Evolutionary conservation across 2,329 filamentous ascomycete genomes (phyloP).

Genomic region (Aspergillus aculeatinus): DNA sequence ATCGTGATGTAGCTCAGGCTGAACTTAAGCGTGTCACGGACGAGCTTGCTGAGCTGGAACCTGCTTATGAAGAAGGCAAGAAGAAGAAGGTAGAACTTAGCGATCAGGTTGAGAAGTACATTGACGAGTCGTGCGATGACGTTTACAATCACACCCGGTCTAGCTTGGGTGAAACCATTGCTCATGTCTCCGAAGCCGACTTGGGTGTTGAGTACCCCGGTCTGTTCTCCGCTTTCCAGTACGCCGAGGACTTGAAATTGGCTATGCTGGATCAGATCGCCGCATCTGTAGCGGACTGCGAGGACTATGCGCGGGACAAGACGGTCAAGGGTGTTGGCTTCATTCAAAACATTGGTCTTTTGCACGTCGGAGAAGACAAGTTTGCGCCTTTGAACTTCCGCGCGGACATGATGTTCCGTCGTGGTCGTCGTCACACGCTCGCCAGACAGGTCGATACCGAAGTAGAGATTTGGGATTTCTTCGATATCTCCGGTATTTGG

Average conservation of each 20-base stretch:
- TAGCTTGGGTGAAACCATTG: slow-evolving; percentile 72
- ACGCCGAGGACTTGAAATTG: slow-evolving; percentile 87
- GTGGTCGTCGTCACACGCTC: slow-evolving; percentile 70
- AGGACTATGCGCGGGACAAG: slow-evolving; percentile 77
- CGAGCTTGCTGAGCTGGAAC: slow-evolving; percentile 80
- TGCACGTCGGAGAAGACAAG: slow-evolving; percentile 79
- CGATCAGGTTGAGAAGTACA: slow-evolving; percentile 75
- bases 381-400: slow-evolving; percentile 85
- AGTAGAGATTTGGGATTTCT: slow-evolving; percentile 88
- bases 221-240: slow-evolving; percentile 79
- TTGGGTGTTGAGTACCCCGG: slow-evolving; percentile 86
- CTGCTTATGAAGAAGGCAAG: slow-evolving; percentile 78
- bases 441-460: slow-evolving; percentile 84
- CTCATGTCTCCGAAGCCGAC: slow-evolving; percentile 71
- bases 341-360: slow-evolving; percentile 83
- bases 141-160: slow-evolving; percentile 82
- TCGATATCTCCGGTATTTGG: slow-evolving; percentile 78
- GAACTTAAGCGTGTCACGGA: slow-evolving; percentile 80
- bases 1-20: slow-evolving; percentile 78
- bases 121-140: slow-evolving; percentile 80
- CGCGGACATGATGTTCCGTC: slow-evolving; percentile 89
- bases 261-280: slow-evolving; percentile 90
- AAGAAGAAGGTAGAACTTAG: slow-evolving; percentile 76
- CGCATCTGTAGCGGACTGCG: slow-evolving; percentile 72
- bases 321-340: slow-evolving; percentile 78